Base-by-base conservation (phyloP, 306 rosid species). In the Luffa acutangula region DNA sequence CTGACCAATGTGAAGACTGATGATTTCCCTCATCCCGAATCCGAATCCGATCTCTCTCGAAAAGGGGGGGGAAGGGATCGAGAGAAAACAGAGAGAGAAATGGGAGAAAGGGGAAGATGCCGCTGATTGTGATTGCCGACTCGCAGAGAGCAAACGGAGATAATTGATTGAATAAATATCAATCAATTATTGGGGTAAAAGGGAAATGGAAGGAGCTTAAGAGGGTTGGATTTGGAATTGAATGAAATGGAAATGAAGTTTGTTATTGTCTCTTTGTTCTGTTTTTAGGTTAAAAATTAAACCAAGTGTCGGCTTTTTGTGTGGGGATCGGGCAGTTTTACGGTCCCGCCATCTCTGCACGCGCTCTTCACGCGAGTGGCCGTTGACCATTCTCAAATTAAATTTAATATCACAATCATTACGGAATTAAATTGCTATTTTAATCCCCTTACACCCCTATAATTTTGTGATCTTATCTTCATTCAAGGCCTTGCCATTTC, bases 1-100 rank as follows among this genome's bases (percentile, higher is more conserved):
- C 79, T 91, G 96, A 17, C 96, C 96, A 63, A 91, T 87, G 84
- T 91, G 96, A 69, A 91, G 77, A 80, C 91, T 91, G 59, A 91
- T 87, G 63, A 91, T 84, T 76, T 91, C 96, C 76, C 96, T 89
- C 96, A 91, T 65, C 72, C 46, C 46, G 15, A 31, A 21, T 60
- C 67, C 11, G 39, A 33, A 10, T 80, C 41, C 41, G 54, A 70
- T 43, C 54, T 46, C 77, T 18, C 77, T 72, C 77, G 8, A 52
- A 36, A 53, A 53, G 33, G 25, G 21, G 60, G 20, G 13, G 31
- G 20, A 6, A 7, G 25, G 1, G 60, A 25, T 33, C 10, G 60
- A 73, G 39, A 21, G 59, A 73, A 15, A 13, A 51, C 57, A 52
- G 57, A 49, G 78, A 73, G 58, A 33, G 76, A 42, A 42, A 20